Percentiles rank a stretch among this genome's conserved stretches.
phyloP scores from a whole-genome alignment of 2,329 filamentous ascomycete species.

The Penicillium griseofulvum region DNA sequence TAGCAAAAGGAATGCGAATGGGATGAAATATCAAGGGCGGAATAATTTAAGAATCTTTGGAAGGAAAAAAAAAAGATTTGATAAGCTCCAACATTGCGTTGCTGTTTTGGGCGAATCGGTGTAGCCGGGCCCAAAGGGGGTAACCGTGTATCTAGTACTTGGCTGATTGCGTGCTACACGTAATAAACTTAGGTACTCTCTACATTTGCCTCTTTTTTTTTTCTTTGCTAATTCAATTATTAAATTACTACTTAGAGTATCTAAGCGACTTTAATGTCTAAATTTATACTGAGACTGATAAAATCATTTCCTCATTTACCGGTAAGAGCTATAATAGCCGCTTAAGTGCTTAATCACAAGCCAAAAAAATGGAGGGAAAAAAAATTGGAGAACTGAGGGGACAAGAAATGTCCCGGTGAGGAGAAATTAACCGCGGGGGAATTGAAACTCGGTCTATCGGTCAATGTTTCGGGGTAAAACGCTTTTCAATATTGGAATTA shows the following conservation, averaged over 20 bases:
- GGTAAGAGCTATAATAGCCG: background rate
- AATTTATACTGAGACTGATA: background rate
- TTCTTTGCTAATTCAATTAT: background rate
- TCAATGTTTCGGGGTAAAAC: slow-evolving; percentile 3
- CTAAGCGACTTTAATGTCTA: too few species aligned
- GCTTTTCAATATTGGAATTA: too few species aligned
- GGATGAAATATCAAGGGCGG: slow-evolving; percentile 8
- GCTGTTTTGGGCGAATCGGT: slow-evolving; percentile 41
- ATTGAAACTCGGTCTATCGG: background rate
- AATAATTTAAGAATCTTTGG: slow-evolving; percentile 10
- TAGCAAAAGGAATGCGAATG: slow-evolving; percentile 11
- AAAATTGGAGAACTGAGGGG: slow-evolving; percentile 25
- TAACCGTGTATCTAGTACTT: slow-evolving; percentile 6
- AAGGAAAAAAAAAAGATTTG: slow-evolving; percentile 20
- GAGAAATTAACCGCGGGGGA: slow-evolving; percentile 23
- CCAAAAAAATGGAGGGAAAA: background rate
- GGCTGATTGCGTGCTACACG: slow-evolving; percentile 1
- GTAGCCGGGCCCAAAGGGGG: slow-evolving; percentile 19
- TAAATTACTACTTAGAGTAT: background rate
- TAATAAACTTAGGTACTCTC: background rate
- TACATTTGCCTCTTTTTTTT: slow-evolving; percentile 1
- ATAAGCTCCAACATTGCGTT: slow-evolving; percentile 15
- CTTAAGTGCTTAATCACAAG: background rate
- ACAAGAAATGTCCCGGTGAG: slow-evolving; percentile 17
- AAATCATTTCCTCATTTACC: background rate